Evolutionary conservation across 345 rosid genomes (phyloP).

Genomic region (Citrus unshiu): DNA sequence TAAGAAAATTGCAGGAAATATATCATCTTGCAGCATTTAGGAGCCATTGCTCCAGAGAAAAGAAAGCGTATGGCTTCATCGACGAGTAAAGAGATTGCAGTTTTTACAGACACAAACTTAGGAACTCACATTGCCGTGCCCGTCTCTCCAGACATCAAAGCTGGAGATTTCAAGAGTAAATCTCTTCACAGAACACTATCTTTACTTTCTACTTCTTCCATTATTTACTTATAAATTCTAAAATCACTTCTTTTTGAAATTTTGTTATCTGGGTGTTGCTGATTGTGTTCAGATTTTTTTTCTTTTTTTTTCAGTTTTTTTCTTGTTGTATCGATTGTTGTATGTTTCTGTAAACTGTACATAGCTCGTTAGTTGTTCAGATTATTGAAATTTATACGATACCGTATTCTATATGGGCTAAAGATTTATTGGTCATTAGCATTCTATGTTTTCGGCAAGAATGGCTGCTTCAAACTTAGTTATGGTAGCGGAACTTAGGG

Average conservation of each 20-base stretch:
- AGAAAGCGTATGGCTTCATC: slow-evolving; percentile 2
- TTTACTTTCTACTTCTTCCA: not conserved
- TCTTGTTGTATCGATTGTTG: not conserved
- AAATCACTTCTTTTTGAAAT: not conserved
- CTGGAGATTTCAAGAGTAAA: slow-evolving; percentile 50
- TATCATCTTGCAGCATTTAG: not conserved
- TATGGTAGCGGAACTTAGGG: not conserved
- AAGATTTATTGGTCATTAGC: not conserved
- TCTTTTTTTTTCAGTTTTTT: not conserved
- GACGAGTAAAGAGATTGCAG: slow-evolving; percentile 33
- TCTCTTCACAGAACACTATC: not conserved
- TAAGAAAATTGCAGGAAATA: not conserved
- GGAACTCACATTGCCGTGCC: slow-evolving; percentile 58
- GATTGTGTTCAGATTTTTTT: not conserved
- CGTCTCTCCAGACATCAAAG: slow-evolving; percentile 41
- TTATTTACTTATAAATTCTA: not conserved
- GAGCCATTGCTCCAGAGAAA: not conserved
- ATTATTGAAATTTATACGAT: not conserved
- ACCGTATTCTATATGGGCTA: not conserved
- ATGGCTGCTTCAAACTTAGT: not conserved
- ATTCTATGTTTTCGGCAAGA: not conserved
- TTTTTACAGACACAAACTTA: slow-evolving; percentile 52
- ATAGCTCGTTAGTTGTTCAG: not conserved
- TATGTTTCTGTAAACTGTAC: not conserved
- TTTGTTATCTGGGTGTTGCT: not conserved